Base-by-base conservation (phyloP, 805 yeast genomes). In the Kodamaea laetipori region DNA sequence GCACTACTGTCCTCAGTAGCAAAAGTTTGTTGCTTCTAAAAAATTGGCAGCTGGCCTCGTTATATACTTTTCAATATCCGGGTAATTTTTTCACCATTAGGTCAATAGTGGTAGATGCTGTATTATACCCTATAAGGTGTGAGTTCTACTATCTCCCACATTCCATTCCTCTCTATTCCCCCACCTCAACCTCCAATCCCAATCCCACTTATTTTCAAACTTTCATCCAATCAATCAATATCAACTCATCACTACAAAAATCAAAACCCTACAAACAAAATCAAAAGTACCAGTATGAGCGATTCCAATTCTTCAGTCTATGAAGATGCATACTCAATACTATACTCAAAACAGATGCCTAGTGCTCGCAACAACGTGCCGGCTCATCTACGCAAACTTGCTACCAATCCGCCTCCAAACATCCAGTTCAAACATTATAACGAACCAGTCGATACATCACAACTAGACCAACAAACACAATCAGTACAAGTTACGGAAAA, bases 251-350 rank as follows among this genome's bases (percentile, higher is more conserved):
- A 16, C 13, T 10, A 35, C 13, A 21, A 21, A 34, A 34, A 28
- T 6, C 32, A 28, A n/a, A 28, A 5, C 32, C 4, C 34, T 17
- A 30, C 15, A 28, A 15, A n/a, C 18, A 28, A 12, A 28, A 28
- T 6, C n/a, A 13, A 15, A 32, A 32, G 21, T 16, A 32, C 17
- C 36, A 33, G 11, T 15, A 40, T 40, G 38, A 35, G 17, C 32
- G 31, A 39, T 15, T 28, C 35, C 19, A 43, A 47, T 28, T 45
- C 46, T 4, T 45, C 51, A 24, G 46, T 50, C 16, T 50, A 45
- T 30, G 53, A 50, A 18, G 53, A 50, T 34, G 53, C 53, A 4
- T 35, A 36, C 35, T 41, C 44, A 33, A 15, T 41, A 12, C 35
- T 41, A n/a, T 41, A 41, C 24, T 11, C 44, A 10, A 27, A 35